Conservation (phyloP, 73 alveolate genomes). For the Breviolum minutum region DNA sequence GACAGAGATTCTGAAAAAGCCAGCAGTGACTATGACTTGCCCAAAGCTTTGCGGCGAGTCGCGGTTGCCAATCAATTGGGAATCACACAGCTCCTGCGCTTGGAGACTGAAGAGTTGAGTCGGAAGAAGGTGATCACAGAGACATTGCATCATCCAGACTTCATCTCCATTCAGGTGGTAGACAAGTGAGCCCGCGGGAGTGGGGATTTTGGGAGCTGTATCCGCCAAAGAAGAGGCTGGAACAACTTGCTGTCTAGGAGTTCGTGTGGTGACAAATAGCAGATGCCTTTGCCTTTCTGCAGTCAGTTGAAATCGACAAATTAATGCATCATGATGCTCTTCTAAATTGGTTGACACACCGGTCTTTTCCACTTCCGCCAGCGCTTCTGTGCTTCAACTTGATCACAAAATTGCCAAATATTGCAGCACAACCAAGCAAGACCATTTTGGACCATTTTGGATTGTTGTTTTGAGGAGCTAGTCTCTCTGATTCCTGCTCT, state of each 20-base stretch:
- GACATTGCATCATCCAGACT: conserved; percentile 46
- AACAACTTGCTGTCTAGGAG: too few relatives aligned
- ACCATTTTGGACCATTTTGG: too few relatives aligned
- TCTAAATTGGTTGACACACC: too few relatives aligned
- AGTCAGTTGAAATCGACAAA: too few relatives aligned
- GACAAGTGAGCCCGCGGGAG: conserved; percentile 53
- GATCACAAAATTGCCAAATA: too few relatives aligned
- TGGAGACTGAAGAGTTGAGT: background rate
- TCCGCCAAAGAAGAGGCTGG: background rate
- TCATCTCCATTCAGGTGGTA: conserved; percentile 59
- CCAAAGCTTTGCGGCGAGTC: background rate
- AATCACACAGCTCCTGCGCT: conserved; percentile 63
- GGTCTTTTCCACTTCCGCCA: too few relatives aligned
- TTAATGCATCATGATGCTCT: too few relatives aligned
- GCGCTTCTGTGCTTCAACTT: too few relatives aligned
- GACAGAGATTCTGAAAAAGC: background rate
- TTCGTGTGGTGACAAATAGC: too few relatives aligned
- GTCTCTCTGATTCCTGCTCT: conserved; percentile 99
- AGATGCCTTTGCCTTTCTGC: too few relatives aligned
- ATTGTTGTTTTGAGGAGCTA: conserved; percentile 97
- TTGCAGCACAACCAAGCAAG: too few relatives aligned
- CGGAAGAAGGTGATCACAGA: conserved; percentile 40
- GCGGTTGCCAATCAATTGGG: conserved; percentile 85
- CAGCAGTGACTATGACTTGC: background rate
- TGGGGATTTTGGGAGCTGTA: background rate